Evolutionary conservation across 345 rosid genomes (phyloP), one percentile per base, ranked within the genome.

Genomic region (Boechera retrofracta): DNA sequence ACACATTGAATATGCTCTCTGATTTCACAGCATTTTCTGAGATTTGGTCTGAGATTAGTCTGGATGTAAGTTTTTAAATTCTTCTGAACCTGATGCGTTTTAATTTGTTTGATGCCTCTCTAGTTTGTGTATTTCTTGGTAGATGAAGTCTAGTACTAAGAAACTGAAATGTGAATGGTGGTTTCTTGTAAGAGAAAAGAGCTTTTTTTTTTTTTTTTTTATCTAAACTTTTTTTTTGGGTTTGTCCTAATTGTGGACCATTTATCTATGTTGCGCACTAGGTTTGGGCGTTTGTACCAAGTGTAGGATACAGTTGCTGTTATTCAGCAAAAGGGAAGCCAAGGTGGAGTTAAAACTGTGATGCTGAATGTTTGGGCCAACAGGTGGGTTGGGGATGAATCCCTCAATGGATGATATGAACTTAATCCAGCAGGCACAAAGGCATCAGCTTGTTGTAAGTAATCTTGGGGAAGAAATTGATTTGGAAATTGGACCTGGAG

Each of bases 391-490:
- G 74, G 90, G 88, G 85, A 93, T 95, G 96, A 88, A 95, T 85
- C 86, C 97, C 75, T 48, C 94, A 3, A 93, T 95, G 92, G 96
- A 93, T 89, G 98, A 91, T 80, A 92, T 95, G 83, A 95, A 88
- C 86, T 84, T 95, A 87, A 88, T 95, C 75, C 99, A 92, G 78
- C 98, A 93, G 58, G 97, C 97, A 18, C 98, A 88, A 77, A 88
- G 98, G 85, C 99, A 95, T 86, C 96, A 87, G 73, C 84, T 92
- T 67, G 93, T 95, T 52, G 99, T 91, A 53, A 86, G 91, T 76
- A 94, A 95, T 77, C 83, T 95, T 26, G 98, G 98, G 39, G 99
- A 93, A 83, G 99, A 92, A 83, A 95, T 95, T 75, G 99, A 95
- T 89, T 82, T 93, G 78, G 99, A 95, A 80, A 93, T 92, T 83